Base-by-base conservation (phyloP, 1,284 basidiomycete genomes). In the Trametes versicolor region DNA sequence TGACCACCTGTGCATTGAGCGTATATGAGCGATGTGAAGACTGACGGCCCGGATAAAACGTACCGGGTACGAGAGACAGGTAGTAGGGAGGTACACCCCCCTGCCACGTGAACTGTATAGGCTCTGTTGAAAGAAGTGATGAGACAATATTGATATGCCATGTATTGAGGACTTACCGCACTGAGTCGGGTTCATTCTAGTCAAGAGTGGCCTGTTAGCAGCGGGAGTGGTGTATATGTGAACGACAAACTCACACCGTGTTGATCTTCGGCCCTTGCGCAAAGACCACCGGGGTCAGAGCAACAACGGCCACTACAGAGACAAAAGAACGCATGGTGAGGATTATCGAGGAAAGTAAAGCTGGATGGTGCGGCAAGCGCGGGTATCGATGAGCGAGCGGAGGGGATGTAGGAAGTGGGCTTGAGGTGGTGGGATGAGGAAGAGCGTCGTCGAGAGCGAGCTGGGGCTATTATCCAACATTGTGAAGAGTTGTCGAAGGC, bases 41-140 rank as follows among this genome's bases (percentile, higher is more conserved):
- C 27, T 39, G 2, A 4, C n/a, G 32, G 7, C 19, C 27, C 25
- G 5, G 7, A 7, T 13, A 13, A 1, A 15, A 34, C 50, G 64
- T 47, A 63, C 90, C 90, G 57, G 92, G 92, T 58, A 93, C 74
- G 66, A 92, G 72, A 32, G 86, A 80, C 65, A 93, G 66, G 78
- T 82, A 95, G 80, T 86, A 95, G 0, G 93, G 92, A 0, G 80
- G 56, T 0, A 68, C 63, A 49, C 91, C 90, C 34, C 79, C 86
- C 32, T 70, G 57, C 87, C 89, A 95, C 8, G 75, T 76, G 66
- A 94, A 68, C 68, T 82, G 75, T 27, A 82, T 77, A 12, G 90
- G 90, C 70, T 91, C 90, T 91, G 64, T 12, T 19, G 32, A 41
- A 17, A 29, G 15, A 27, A 15, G 48, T n/a, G 17, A 4, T 27